Percentiles rank a stretch among this genome's conserved stretches.
Conservation (phyloP, 2,329 filamentous ascomycete species). For the Colletotrichum tabaci region DNA sequence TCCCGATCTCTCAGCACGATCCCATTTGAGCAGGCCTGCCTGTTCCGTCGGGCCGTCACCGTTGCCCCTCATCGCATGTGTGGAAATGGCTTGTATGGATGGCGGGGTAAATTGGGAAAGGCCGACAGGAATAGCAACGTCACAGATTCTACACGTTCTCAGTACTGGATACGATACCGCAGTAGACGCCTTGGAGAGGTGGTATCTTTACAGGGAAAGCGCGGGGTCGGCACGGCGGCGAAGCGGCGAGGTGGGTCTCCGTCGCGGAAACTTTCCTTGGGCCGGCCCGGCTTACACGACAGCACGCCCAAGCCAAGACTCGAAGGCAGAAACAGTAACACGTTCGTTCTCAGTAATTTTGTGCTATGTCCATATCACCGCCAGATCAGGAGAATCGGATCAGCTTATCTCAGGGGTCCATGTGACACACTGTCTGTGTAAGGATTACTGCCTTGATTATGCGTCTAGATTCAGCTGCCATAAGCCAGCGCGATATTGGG, state of each 20-base stretch:
- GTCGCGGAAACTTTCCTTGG: conserved; percentile 16
- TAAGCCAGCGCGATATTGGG: too few species aligned
- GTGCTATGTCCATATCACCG: too few species aligned
- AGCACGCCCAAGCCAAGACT: too few species aligned
- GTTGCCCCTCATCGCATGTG: neutral
- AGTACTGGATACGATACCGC: too few species aligned
- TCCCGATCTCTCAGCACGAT: neutral
- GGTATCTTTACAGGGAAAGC: too few species aligned
- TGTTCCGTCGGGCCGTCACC: conserved; percentile 1
- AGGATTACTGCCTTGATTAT: too few species aligned
- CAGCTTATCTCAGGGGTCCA: too few species aligned
- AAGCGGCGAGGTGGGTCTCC: neutral
- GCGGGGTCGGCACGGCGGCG: conserved; percentile 11
- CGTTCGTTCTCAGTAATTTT: too few species aligned
- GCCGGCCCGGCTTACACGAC: neutral
- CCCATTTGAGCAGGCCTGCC: conserved; percentile 22
- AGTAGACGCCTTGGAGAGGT: too few species aligned
- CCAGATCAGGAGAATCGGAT: accelerated
- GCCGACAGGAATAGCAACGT: neutral
- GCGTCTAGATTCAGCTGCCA: too few species aligned
- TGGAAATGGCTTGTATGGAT: neutral
- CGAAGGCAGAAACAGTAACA: too few species aligned
- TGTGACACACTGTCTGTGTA: too few species aligned
- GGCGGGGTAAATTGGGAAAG: conserved; percentile 13
- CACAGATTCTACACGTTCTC: neutral